Percentiles rank a stretch among this genome's conserved stretches.
Evolutionary conservation across 805 yeast genomes (phyloP).

Genomic region (Pichia heedii): DNA sequence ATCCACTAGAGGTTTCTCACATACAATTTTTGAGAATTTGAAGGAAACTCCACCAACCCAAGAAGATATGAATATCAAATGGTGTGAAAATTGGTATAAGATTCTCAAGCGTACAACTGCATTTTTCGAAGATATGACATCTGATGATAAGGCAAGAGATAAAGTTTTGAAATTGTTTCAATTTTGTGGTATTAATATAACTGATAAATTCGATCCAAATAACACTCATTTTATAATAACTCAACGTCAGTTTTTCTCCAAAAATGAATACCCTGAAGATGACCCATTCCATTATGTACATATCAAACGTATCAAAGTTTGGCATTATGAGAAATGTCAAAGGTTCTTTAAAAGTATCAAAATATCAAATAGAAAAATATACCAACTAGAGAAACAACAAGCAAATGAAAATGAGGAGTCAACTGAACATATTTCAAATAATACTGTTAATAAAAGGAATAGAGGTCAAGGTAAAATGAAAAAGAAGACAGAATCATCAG

Average conservation of each 20-base stretch:
- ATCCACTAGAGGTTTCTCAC: constrained; percentile 9
- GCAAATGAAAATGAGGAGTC: constrained; percentile 5
- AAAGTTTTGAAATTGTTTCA: constrained; percentile 36
- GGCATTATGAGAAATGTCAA: constrained; percentile 52
- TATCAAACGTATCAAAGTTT: constrained; percentile 41
- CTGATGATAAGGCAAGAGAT: constrained; percentile 30
- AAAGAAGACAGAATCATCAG: constrained; percentile 2
- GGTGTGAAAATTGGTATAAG: constrained; percentile 48
- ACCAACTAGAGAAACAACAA: constrained; percentile 19
- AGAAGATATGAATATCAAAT: constrained; percentile 31
- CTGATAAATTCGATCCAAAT: constrained; percentile 36
- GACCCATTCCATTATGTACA: constrained; percentile 42
- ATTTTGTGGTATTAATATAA: constrained; percentile 39
- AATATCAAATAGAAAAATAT: constrained; percentile 30
- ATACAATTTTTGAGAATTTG: constrained; percentile 24
- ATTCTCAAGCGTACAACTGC: constrained; percentile 38
- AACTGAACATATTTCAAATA: neutral
- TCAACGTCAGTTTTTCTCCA: constrained; percentile 32
- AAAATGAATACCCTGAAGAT: constrained; percentile 29
- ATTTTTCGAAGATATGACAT: constrained; percentile 37
- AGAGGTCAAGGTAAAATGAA: neutral
- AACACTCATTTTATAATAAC: constrained; percentile 40
- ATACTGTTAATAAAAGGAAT: neutral
- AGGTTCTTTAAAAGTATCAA: constrained; percentile 45
- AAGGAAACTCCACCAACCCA: constrained; percentile 31